Evolutionary conservation across 495 filamentous ascomycete species (phyloP), one percentile per base, ranked within the genome.

Genomic region (Penicillium turbatum): DNA sequence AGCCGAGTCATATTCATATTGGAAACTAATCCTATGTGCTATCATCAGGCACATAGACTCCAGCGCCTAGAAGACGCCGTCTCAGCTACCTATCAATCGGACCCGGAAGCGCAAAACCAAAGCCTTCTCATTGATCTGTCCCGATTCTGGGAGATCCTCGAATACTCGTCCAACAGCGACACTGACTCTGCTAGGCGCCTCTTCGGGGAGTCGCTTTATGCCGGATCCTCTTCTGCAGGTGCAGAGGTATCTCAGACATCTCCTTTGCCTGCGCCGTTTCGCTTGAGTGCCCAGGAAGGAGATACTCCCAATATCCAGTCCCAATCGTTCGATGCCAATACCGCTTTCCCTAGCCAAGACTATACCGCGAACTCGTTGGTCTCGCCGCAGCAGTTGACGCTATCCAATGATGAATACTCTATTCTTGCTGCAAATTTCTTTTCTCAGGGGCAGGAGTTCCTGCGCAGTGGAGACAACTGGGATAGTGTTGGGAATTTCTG

Each of bases 381-480:
- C 11, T 64, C 67, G 6, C 59, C 66, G 3, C 57, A 57, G 11
- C 60, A 69, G 11, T 43, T 75, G 27, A 60, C 64, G 32, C 56
- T 72, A 43, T 66, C 72, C 5, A 67, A 74, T 47, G 75, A 79
- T 52, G 74, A 76, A 30, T 70, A 75, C 36, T 76, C 74, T 4
- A 76, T 79, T 16, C 63, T 79, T 29, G 75, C 74, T 3, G 66
- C 73, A 26, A 79, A 74, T 44, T 79, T 79, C 55, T 79, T 79
- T 32, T 68, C 72, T 1, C 75, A 76, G 48, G 71, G 73, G 10
- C 68, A 72, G 38, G 72, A 75, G 29, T 73, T 77, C 54, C 56
- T 76, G 21, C 68, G 72, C 12, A 65, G 64, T 47, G 58, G 61
- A 27, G 70, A 73, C 41, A 68, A 66, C 39, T 67, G 73, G 61